Evolutionary conservation across 2,329 filamentous ascomycete genomes (phyloP), one percentile per base, ranked within the genome.

Genomic region (Metarhizium anisopliae): DNA sequence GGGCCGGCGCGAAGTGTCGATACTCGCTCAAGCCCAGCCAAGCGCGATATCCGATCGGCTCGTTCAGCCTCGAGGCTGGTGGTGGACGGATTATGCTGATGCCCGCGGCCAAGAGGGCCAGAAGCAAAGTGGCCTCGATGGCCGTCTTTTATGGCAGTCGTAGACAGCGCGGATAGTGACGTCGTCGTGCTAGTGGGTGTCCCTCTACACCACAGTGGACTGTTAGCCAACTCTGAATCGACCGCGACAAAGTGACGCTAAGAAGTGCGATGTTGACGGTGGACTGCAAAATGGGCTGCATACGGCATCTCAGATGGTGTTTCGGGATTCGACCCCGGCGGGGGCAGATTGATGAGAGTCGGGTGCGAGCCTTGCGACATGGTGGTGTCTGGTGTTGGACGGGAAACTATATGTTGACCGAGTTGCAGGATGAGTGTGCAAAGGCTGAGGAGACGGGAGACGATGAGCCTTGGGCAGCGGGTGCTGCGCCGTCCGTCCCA

Each of bases 91-190:
- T 81, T 77, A 66, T 84, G 77, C 64, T 83, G 72, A 68, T 84
- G 75, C 64, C 81, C 75, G 52, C 83, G 82, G 59, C 77, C 77
- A 56, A 80, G 77, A 56, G 71, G 63, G 8, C 67, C 67, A 25
- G 60, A 80, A 32, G 84, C 82, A 32, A 86, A 79, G 67, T 91
- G 84, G 60, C 93, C 93, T 58, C 90, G 89, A 67, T 96, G 90
- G 63, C 93, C 93, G 68, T 97, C 93, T 73, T 96, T 96, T 78
- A 96, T 96, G 53, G 93, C 93, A 13, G 90, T 94, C 18, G 93
- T 96, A 16, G 90, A 95, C 51, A 97, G 81, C 45, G 91, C 86
- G 30, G 90, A 96, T 66, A 97, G 86, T 53, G 91, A 95, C 13
- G 92, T 96, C 3, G 90, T 95, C 45, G 89, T 87, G 62, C 90